phyloP scores from a whole-genome alignment of 352 stramenopile genomes.

The Blastocystis sp. region DNA sequence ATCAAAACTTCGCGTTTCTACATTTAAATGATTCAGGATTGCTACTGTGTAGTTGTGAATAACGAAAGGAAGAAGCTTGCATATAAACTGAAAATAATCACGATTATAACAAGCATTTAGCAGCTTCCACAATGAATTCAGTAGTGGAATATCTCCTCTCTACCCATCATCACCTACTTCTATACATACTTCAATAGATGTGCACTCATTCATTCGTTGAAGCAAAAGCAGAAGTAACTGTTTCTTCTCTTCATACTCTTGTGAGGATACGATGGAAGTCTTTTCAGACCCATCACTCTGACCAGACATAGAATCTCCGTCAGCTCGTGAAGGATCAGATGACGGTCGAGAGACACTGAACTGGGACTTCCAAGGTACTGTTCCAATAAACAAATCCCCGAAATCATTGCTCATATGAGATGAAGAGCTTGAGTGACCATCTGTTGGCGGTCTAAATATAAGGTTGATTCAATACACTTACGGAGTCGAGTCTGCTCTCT shows the following conservation, averaged over 20 bases:
- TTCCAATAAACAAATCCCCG: background rate
- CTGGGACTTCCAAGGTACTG: background rate
- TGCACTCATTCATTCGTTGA: background rate
- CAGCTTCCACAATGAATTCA: constrained; percentile 37
- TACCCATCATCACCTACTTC: background rate
- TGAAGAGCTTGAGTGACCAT: background rate
- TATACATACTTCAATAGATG: background rate
- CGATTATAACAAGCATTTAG: background rate
- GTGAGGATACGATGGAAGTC: background rate
- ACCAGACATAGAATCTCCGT: too few species aligned
- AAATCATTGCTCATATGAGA: background rate
- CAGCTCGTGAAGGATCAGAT: background rate
- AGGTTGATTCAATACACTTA: background rate
- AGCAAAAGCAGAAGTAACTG: background rate
- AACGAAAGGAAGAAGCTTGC: constrained; percentile 17
- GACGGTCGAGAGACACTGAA: background rate
- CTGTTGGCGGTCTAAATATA: background rate
- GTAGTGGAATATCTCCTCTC: background rate
- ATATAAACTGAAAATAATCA: constrained; percentile 19
- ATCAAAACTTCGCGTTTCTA: constrained; percentile 42
- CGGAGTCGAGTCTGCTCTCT: background rate
- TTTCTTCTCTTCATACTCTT: background rate
- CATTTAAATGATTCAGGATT: background rate
- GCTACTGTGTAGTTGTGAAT: background rate
- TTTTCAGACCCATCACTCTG: background rate